Evolutionary conservation across 371 early-diverging fungal genomes (phyloP).

Genomic region (Umbelopsis sp.): DNA sequence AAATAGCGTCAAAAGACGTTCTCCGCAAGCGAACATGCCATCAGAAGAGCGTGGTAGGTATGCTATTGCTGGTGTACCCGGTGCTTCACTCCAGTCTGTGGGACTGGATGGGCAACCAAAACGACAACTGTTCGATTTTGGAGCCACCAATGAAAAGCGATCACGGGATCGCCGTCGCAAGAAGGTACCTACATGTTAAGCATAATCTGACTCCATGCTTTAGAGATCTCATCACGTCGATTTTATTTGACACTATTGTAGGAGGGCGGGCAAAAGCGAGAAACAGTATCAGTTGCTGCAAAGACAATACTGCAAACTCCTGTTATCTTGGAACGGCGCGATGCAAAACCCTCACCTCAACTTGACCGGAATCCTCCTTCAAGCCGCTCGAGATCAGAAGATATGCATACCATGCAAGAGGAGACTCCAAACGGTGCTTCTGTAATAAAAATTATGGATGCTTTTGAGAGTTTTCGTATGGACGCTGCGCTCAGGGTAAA

Average conservation of each 20-base stretch:
- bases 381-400: background rate
- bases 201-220: background rate
- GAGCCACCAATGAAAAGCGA: slow-evolving; percentile 5
- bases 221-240: too few relatives aligned
- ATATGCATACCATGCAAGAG: background rate
- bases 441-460: slow-evolving; percentile 19
- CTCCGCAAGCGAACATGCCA: background rate
- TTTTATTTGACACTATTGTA: background rate
- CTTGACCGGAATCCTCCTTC: background rate
- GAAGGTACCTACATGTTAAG: background rate
- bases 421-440: slow-evolving; percentile 13
- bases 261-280: background rate
- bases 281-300: background rate
- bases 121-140: slow-evolving; percentile 6
- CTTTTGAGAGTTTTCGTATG: slow-evolving; percentile 16
- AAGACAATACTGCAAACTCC: slow-evolving; percentile 31
- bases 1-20: too few relatives aligned
- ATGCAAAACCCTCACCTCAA: slow-evolving; percentile 6
- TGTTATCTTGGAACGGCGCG: slow-evolving; percentile 35
- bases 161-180: slow-evolving; percentile 14
- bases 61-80: background rate
- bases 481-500: slow-evolving; percentile 26
- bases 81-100: background rate
- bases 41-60: slow-evolving; percentile 11
- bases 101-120: slow-evolving; percentile 3